Base-by-base conservation (phyloP, 2,329 filamentous ascomycete species). In the Curvularia hawaiiensis region DNA sequence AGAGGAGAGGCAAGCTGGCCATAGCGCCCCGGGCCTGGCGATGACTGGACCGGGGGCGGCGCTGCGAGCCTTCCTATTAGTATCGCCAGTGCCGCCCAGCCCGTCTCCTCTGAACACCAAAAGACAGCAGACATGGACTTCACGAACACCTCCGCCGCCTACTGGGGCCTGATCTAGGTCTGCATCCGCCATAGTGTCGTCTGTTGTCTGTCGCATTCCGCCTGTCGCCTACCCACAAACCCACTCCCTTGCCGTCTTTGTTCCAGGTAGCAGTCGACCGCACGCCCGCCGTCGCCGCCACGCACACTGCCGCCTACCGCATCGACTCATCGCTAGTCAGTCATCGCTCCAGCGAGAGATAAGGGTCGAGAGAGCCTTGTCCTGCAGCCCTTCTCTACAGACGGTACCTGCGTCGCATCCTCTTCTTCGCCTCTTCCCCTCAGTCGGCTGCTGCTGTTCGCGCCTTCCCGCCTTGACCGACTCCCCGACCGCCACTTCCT, bases 101-200 rank as follows among this genome's bases (percentile, higher is more conserved):
- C 63, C 59, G 59, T 52, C 64, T 56, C 62, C 60, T 61, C 58
- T 66, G 63, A 24, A 24, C 63, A 66, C 9, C 26, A 9, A 28
- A 67, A 65, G 61, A 67, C 63, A 70, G 66, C 60, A 74, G 64
- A 63, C 64, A 74, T 74, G 72, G 64, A 70, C 64, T 66, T 68
- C 63, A 70, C 69, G 59, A 74, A 68, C 65, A 62, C 70, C 56
- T 61, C 61, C 52, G 63, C 61, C 66, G 66, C 68, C 69, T 67
- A 67, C 67, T 64, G 59, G 62, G 68, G 69, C 70, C 69, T 68
- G 53, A 69, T 66, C 67, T 73, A 67, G 65, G 66, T 62, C 56
- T 57, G 53, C 59, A 58, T 56, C 59, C 47, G 41, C 50, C 57
- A 55, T 52, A 63, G 65, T 63, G 51, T 66, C 49, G 52, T 51